phyloP scores from a whole-genome alignment of 495 filamentous ascomycete species.

The Ramalina peruviana region DNA sequence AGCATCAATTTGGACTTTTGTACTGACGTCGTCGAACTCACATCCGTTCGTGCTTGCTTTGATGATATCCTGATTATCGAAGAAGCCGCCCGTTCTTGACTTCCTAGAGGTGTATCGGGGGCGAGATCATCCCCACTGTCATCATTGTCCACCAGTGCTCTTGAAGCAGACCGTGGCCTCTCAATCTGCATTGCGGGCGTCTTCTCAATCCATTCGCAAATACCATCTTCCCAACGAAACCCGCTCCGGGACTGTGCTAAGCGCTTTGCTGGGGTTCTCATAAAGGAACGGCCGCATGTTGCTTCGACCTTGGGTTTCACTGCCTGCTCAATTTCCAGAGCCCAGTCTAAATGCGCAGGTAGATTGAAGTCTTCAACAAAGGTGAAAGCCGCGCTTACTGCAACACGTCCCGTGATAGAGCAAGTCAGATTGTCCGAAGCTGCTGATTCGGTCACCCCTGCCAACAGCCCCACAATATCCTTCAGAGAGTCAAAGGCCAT shows the following conservation, averaged over 20 bases:
- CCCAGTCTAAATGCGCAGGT: slow-evolving; percentile 36
- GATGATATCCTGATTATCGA: not conserved
- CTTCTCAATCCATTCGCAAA: slow-evolving; percentile 39
- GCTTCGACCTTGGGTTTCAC: slow-evolving; percentile 17
- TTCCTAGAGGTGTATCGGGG: not conserved
- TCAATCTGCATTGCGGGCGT: slow-evolving; percentile 22
- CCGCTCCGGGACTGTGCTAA: slow-evolving; percentile 14
- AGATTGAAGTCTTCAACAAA: slow-evolving; percentile 32
- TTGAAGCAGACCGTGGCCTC: not conserved
- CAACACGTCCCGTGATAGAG: slow-evolving; percentile 25
- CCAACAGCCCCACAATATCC: not conserved
- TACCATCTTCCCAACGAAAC: slow-evolving; percentile 42
- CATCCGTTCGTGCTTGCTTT: not conserved
- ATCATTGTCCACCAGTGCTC: not conserved
- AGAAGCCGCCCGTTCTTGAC: not conserved
- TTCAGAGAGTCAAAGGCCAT: not conserved
- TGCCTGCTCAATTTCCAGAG: slow-evolving; percentile 30
- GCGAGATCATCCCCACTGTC: not conserved
- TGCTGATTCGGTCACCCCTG: not conserved
- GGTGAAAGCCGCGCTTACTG: slow-evolving; percentile 33
- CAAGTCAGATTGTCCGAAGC: not conserved
- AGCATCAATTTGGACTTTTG: not conserved
- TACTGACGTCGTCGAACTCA: not conserved
- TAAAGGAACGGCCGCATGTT: slow-evolving; percentile 4
- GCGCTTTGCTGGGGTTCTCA: slow-evolving; percentile 10